Evolutionary conservation across 2,329 filamentous ascomycete species (phyloP), one percentile per base, ranked within the genome.

Genomic region (Eutypa lata): DNA sequence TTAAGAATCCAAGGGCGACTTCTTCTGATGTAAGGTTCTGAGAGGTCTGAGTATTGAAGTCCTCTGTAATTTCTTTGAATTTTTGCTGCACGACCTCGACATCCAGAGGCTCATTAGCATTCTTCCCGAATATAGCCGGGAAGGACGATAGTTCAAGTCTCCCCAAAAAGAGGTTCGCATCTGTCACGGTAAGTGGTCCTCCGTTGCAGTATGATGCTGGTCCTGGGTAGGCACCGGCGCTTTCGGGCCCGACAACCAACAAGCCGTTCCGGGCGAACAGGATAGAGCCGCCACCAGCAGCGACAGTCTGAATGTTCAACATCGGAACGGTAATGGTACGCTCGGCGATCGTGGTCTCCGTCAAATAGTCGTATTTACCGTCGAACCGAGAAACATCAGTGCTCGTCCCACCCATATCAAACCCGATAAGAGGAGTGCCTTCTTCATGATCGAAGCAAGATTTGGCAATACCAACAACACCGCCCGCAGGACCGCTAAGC

Each of bases 301-400:
- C 31, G 7, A 35, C 31, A 35, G 31, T 35, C 14, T 7, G 7
- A 35, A 35, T 35, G 14, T 35, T 35, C 31, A 35, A 2, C 84
- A 87, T 58, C 90, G 89, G n/a, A 91, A 89, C 2, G 86, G 86
- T 2, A 91, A 56, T 42, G 2, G 48, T 50, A 18, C 35, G 83
- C 16, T 88, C 89, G 0, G 89, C 88, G 0, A 87, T 91, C 0
- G 87, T 90, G 0, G 87, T 90, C 63, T 91, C 88, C 55, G 91
- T 90, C 0, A 74, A 65, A 45, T 74, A 71, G 31, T 74, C 73
- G 38, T 71, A 73, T 2, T 64, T 65, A 3, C 73, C 72, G 2
- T 66, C 84, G 58, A 88, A 91, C 33, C 88, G 75, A 22, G 84
- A 88, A 11, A 90, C 86, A 64, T 91, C 88, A 2, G 88, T 91